A percentile compares a stretch with the other conserved stretches of the same genome.
phyloP scores from a whole-genome alignment of 306 rosid genomes.

The Quercus robur region DNA sequence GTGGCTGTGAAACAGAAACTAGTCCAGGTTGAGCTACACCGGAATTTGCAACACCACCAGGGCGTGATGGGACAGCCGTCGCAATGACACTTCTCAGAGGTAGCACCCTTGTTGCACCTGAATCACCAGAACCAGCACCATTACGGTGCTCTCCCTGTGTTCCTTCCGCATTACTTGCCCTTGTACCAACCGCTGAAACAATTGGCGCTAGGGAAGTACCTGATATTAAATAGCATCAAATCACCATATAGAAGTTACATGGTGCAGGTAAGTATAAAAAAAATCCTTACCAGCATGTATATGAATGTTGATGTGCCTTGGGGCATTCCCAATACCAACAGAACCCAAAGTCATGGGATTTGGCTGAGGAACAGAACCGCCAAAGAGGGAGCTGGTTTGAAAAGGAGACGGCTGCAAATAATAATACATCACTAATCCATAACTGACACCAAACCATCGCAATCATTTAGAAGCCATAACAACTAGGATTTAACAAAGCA shows the following conservation, averaged over 20 bases:
- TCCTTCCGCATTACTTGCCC: slow-evolving; percentile 76
- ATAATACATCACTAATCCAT: slow-evolving; percentile 15
- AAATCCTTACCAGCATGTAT: slow-evolving; percentile 83
- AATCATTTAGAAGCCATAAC: slow-evolving; percentile 1
- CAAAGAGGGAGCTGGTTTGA: slow-evolving; percentile 75
- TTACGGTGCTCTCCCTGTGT: slow-evolving; percentile 45
- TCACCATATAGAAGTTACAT: slow-evolving; percentile 8
- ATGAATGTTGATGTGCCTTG: slow-evolving; percentile 91
- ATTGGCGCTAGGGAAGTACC: slow-evolving; percentile 57
- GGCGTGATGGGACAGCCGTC: slow-evolving; percentile 44
- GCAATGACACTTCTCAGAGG: slow-evolving; percentile 61
- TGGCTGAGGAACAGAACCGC: slow-evolving; percentile 65
- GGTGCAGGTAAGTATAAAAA: neutral
- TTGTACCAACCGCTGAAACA: slow-evolving; percentile 65
- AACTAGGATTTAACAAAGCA: neutral
- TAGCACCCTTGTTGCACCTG: slow-evolving; percentile 46
- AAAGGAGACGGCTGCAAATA: slow-evolving; percentile 85
- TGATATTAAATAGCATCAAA: slow-evolving; percentile 27
- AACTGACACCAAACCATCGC: slow-evolving; percentile 6
- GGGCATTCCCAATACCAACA: slow-evolving; percentile 76
- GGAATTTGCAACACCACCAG: slow-evolving; percentile 38
- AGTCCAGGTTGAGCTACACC: slow-evolving; percentile 41
- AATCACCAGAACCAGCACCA: slow-evolving; percentile 57
- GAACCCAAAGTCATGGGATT: slow-evolving; percentile 64
- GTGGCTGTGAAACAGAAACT: slow-evolving; percentile 54